Base-by-base conservation (phyloP, 1,139 yeast genomes). In the Lodderomyces parapsilosis region DNA sequence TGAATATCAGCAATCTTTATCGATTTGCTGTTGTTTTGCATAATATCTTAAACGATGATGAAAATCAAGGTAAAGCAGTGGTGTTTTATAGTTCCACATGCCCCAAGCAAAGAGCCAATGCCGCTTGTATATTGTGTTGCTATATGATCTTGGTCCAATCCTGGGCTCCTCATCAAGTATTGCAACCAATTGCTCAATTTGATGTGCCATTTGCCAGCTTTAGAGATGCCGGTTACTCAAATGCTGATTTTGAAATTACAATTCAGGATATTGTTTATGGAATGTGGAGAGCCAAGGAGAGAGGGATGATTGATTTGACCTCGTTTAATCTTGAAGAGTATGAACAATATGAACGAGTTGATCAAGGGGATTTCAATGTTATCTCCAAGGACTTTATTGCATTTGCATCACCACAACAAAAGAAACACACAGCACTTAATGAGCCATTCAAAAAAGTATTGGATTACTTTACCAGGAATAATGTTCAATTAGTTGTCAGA, bases 161-260 rank as follows among this genome's bases (percentile, higher is more conserved):
- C 15, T 93, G 99, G 99, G 90, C 97, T 1, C 99, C 99, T 0
- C 99, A 93, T 63, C 93, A 93, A 62, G 99, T 93, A 0, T 70
- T 93, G 50, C 97, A 95, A 50, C 99, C 99, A 1, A 79, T 93
- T 43, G 82, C 95, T 2, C 98, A 93, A 61, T 81, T 86, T 3
- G 93, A 86, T 40, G 97, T 96, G 1, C 97, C 99, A 2, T 84
- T 91, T 54, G 91, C 86, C 83, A 85, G 93, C 1, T 93, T 91
- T 63, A 76, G 99, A 60, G 99, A 93, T 63, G 99, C 99, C 0
- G 99, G 99, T 1, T 93, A 93, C 63, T 87, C 96, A 4, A 85
- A 83, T 46, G 96, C 98, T 0, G 99, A 93, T 63, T 93, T 88
- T 59, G 95, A 86, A 57, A 80, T 93, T 49, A 81, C 96, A 10